phyloP scores from a whole-genome alignment of 2,329 filamentous ascomycete species.

The Macrophomina phaseolina region DNA sequence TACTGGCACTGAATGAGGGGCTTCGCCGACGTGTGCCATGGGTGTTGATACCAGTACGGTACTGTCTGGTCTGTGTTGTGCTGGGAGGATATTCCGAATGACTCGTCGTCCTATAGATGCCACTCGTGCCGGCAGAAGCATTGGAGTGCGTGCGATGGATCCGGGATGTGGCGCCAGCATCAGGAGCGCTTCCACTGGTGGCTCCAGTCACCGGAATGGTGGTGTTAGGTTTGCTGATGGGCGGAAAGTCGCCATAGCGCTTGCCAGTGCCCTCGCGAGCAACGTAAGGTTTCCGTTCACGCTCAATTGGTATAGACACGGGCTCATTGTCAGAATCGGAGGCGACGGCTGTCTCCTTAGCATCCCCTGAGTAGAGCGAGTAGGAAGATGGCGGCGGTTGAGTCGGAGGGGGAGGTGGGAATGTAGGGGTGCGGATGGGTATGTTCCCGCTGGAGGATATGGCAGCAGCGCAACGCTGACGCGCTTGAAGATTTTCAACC shows the following conservation, averaged over 20 bases:
- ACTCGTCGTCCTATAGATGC: slow-evolving; percentile 2
- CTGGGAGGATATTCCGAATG: slow-evolving; percentile 37
- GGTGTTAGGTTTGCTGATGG: slow-evolving; percentile 3
- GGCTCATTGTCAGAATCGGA: slow-evolving; percentile 48
- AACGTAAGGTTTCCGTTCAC: slow-evolving; percentile 69
- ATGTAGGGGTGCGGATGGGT: slow-evolving; percentile 43
- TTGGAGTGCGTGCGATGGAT: slow-evolving; percentile 41
- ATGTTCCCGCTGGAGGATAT: slow-evolving; percentile 58
- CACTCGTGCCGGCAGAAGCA: slow-evolving; percentile 33
- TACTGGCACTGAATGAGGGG: slow-evolving; percentile 36
- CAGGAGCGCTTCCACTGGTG: slow-evolving; percentile 32
- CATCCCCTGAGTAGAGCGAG: slow-evolving; percentile 33
- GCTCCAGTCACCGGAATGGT: slow-evolving; percentile 33
- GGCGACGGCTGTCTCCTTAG: slow-evolving; percentile 38
- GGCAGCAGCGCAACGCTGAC: slow-evolving; percentile 65
- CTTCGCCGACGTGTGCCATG: slow-evolving; percentile 38
- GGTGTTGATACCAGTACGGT: slow-evolving; percentile 34
- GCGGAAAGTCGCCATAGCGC: slow-evolving; percentile 50
- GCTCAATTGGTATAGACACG: slow-evolving; percentile 62
- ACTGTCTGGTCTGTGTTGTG: slow-evolving; percentile 29
- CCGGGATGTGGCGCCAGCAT: slow-evolving; percentile 34
- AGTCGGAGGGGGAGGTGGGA: slow-evolving; percentile 38
- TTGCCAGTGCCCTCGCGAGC: slow-evolving; percentile 66
- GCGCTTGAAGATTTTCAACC: slow-evolving; percentile 60
- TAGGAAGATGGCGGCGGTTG: slow-evolving; percentile 40